Evolutionary conservation across 2,329 filamentous ascomycete species (phyloP).

Genomic region (Scortechinia acanthostroma): DNA sequence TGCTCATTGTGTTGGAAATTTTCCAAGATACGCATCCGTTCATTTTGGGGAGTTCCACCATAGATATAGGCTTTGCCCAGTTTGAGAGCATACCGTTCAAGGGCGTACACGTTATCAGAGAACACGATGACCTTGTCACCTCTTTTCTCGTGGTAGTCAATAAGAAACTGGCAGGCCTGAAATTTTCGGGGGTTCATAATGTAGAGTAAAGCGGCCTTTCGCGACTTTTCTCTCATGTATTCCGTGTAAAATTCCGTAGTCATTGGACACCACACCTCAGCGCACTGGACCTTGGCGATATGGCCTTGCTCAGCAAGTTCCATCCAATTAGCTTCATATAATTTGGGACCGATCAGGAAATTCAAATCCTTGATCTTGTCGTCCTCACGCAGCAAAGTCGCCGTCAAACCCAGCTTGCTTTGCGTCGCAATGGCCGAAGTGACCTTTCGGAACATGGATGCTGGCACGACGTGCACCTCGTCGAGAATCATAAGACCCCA

Average conservation of each 20-base stretch:
- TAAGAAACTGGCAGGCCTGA: slow-evolving; percentile 94
- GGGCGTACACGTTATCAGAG: slow-evolving; percentile 90
- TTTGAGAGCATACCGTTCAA: slow-evolving; percentile 78
- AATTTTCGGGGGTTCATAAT: slow-evolving; percentile 98
- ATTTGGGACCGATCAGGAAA: slow-evolving; percentile 91
- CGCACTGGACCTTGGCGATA: slow-evolving; percentile 94
- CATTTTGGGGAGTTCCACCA: slow-evolving; percentile 76
- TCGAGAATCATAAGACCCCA: slow-evolving; percentile 97
- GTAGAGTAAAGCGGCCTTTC: slow-evolving; percentile 67
- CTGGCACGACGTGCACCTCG: slow-evolving; percentile 95
- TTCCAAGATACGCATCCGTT: slow-evolving; percentile 79
- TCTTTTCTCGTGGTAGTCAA: slow-evolving; percentile 89
- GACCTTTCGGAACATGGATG: slow-evolving; percentile 90
- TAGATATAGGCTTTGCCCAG: slow-evolving; percentile 85
- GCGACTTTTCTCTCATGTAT: slow-evolving; percentile 54
- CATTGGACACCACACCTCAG: slow-evolving; percentile 99
- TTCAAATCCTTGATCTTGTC: slow-evolving; percentile 98
- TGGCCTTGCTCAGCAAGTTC: slow-evolving; percentile 93
- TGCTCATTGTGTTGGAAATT: slow-evolving; percentile 90
- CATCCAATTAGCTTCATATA: slow-evolving; percentile 99
- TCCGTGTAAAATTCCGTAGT: slow-evolving; percentile 96
- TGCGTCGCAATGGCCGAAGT: slow-evolving; percentile 90
- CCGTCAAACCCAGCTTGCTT: slow-evolving; percentile 88
- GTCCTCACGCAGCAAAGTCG: slow-evolving; percentile 88
- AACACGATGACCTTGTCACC: slow-evolving; percentile 98